Evolutionary conservation across 768 basidiomycete genomes (phyloP).

Genomic region (Cystofilobasidium ferigula): DNA sequence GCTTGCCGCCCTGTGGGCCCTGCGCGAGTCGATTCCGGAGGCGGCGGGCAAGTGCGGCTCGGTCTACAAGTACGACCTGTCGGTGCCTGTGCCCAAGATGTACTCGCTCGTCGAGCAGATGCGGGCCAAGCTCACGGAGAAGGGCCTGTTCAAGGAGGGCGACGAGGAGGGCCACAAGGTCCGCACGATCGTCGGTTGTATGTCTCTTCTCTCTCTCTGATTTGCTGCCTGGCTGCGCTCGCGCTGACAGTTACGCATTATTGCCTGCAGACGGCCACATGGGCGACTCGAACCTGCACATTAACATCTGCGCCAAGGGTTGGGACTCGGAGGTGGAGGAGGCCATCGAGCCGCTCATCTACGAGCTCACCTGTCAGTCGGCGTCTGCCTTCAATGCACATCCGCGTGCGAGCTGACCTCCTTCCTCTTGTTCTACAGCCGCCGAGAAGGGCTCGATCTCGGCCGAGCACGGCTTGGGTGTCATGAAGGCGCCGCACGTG

Average conservation of each 20-base stretch:
- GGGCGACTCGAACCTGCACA: constrained; percentile 56
- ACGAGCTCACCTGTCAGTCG: constrained; percentile 58
- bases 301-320: constrained; percentile 74
- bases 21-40: constrained; percentile 86
- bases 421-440: constrained; percentile 40
- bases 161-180: constrained; percentile 43
- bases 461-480: constrained; percentile 94
- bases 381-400: not conserved
- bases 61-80: constrained; percentile 91
- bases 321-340: constrained; percentile 74
- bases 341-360: constrained; percentile 87
- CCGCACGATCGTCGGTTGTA: constrained; percentile 78
- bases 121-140: constrained; percentile 51
- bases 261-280: constrained; percentile 6
- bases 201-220: constrained; percentile 33
- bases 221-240: not conserved
- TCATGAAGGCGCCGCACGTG: constrained; percentile 83
- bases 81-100: constrained; percentile 74
- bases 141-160: constrained; percentile 48
- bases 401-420: constrained; percentile 15
- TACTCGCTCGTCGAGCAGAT: constrained; percentile 75
- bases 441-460: constrained; percentile 75
- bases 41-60: constrained; percentile 87
- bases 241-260: not conserved
- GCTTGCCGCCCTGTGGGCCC: constrained; percentile 76